Base-by-base conservation (phyloP, 1,139 yeast species). In the Yamadazyma jaroonii region DNA sequence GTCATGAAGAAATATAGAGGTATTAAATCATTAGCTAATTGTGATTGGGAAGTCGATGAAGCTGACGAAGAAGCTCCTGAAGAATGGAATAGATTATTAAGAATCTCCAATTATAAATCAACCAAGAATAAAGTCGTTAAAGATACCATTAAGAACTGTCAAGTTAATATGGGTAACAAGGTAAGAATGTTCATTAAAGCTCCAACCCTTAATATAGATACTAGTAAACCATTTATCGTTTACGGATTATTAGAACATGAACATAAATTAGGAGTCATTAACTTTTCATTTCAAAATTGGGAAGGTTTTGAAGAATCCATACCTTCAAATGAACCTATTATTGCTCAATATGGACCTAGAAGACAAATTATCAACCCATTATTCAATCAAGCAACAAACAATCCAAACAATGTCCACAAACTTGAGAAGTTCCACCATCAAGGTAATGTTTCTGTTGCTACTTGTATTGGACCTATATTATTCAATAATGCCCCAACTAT, bases 271-370 rank as follows among this genome's bases (percentile, higher is more conserved):
- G 84, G 95, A 0, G 84, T 86, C 29, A 81, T 86, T 42, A 88
- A 92, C 61, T 83, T 87, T 53, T 77, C 92, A 11, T 77, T 89
- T 47, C 81, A 82, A 49, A 77, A 94, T 28, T 89, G 96, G 89
- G 94, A 90, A 61, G 95, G 84, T 46, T 87, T 81, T 52, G 87
- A 83, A 35, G 76, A 79, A 41, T 95, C 98, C 22, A 74, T 92
- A 42, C 84, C 90, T 34, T 79, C 95, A 12, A 84, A 83, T 48
- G 95, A 86, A 35, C 64, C 81, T 13, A 67, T 94, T 46, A 70
- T 90, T 40, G 92, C 87, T 11, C 97, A 92, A 63, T 89, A 89
- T 56, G 99, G 98, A 15, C 88, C 92, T 37, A 80, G 98, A 61
- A 77, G 98, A 53, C 81, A 87, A 59, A 71, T 79, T n/a, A 84